Conservation (phyloP, 768 basidiomycete genomes). For the Pulveroboletus sp. region DNA sequence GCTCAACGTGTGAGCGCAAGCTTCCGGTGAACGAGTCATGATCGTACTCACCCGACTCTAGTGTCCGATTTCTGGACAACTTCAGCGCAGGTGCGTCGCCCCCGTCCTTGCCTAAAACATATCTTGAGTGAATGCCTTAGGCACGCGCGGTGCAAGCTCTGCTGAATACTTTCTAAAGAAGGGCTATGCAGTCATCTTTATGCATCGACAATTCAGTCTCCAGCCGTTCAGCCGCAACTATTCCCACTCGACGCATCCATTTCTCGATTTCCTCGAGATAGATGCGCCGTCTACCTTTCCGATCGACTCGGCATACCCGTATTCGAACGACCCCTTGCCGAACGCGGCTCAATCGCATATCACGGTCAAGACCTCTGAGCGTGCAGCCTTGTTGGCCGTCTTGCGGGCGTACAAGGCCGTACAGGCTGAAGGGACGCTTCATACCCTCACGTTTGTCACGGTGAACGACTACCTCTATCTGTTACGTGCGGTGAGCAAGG, state of each 20-base stretch:
- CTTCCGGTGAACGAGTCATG: slow-evolving; percentile 2
- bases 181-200: slow-evolving; percentile 97
- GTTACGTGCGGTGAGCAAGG: slow-evolving; percentile 76
- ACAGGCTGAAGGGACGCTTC: slow-evolving; percentile 68
- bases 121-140: slow-evolving; percentile 34
- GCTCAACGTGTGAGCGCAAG: slow-evolving; percentile 88
- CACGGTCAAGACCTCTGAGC: slow-evolving; percentile 64
- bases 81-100: slow-evolving; percentile 83
- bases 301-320: slow-evolving; percentile 17
- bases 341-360: slow-evolving; percentile 44
- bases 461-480: slow-evolving; percentile 97
- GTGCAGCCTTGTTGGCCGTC: slow-evolving; percentile 64
- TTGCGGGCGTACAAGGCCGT: slow-evolving; percentile 79
- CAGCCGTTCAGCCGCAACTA: slow-evolving; percentile 98
- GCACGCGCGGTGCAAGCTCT: slow-evolving; percentile 95
- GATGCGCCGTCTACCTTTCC: slow-evolving; percentile 27
- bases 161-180: slow-evolving; percentile 96
- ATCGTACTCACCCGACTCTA: slow-evolving; percentile 34
- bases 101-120: not conserved
- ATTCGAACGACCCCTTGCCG: slow-evolving; percentile 29
- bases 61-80: slow-evolving; percentile 97
- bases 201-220: slow-evolving; percentile 96
- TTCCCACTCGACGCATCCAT: slow-evolving; percentile 96
- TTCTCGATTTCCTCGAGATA: slow-evolving; percentile 91
- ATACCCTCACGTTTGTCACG: slow-evolving; percentile 88